Base-by-base conservation (phyloP, 1,284 basidiomycete genomes). In the Marasmius tenuissimus region DNA sequence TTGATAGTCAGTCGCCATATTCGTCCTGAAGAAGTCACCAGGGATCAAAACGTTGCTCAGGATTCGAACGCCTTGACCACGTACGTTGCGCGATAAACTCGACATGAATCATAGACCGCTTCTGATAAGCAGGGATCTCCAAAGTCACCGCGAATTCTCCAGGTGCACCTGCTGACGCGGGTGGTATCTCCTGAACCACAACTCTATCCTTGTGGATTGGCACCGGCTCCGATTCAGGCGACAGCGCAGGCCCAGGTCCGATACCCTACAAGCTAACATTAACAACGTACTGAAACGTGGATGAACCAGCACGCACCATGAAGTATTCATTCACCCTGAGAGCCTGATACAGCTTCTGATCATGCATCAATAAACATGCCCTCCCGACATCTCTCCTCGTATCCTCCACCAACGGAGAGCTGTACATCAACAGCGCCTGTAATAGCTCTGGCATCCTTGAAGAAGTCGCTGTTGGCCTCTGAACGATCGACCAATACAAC, bases 41-140 rank as follows among this genome's bases (percentile, higher is more conserved):
- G 18, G 34, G 10, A 42, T 58, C 42, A 35, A 57, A 33, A 18
- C 35, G 14, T 22, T 34, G 39, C 20, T 39, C n/a, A 11, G 38
- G 37, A 42, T 4, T 20, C 39, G 12, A 14, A 20, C 9, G 9
- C 20, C n/a, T 54, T 52, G 39, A 35, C 22, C 39, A 61, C 60
- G n/a, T 20, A 61, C 60, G 55, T 20, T 61, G 60, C 16, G 60
- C 60, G 27, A 61, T 61, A 52, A 61, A 61, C 39, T 61, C 60
- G 22, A 61, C 3, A 4, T 35, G 39, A 6, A 61, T 49, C 34
- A 39, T 47, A 49, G 57, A 33, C 47, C 60, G 35, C 49, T 61
- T 52, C 18, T 50, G 11, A 45, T 57, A 61, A 4, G 8, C 20
- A 4, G 47, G 12, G 20, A 61, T 61, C 33, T 61, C 56, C 38